Evolutionary conservation across 805 yeast species (phyloP), one percentile per base, ranked within the genome.

Genomic region (Candida qinlingensis): DNA sequence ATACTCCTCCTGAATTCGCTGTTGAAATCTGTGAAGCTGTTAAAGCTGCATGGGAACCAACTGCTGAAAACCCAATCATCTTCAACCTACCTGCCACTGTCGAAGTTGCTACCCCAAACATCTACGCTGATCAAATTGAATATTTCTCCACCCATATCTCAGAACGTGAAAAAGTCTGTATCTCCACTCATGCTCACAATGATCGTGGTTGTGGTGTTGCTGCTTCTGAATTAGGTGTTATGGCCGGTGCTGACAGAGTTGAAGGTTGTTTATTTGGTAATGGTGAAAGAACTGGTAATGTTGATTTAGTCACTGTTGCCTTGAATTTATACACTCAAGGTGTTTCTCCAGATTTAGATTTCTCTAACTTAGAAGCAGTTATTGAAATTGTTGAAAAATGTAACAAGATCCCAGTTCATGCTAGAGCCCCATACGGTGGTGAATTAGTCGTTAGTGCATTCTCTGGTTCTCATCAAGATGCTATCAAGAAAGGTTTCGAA

Each of bases 171-270:
- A 83, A 81, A 58, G 79, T 83, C 39, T 70, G 81, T 52, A 78
- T 85, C 50, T 83, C 90, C 26, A 75, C 84, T 12, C 92, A 85
- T 61, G 78, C 86, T 53, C 92, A 85, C 67, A 85, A 85, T 60
- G 92, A 85, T 64, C 76, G 92, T 67, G 92, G 92, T 25, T 83
- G 88, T 64, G 90, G 88, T 62, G 90, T 85, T 47, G 92, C 92
- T 41, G 92, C 92, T 28, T 74, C 88, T 41, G 92, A 85, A 65
- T 71, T 85, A 52, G 91, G 89, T 58, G 58, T 82, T 33, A 69
- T 85, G 60, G 92, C 90, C n/a, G 92, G 92, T 61, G 92, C 87
- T 51, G 91, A 85, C 68, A 77, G 92, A 72, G 87, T 85, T 45
- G 92, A 85, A 68, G 92, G 92, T 49, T 85, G 91, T 73, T 72